Conservation (phyloP, 257 asterid species). For the Solanum boliviense region DNA sequence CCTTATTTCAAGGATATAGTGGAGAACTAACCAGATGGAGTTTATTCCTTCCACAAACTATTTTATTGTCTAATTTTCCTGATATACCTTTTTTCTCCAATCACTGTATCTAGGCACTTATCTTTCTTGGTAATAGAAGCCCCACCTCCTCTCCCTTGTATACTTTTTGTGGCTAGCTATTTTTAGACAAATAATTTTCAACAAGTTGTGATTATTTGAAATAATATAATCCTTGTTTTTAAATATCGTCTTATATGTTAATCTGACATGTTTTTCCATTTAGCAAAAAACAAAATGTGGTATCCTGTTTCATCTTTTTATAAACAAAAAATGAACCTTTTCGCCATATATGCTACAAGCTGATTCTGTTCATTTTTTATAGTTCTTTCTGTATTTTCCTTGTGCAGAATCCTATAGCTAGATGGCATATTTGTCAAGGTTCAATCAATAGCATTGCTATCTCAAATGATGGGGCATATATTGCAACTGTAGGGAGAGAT, state of each 20-base stretch:
- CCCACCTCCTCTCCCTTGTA: neutral
- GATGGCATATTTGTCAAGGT: slow-evolving; percentile 99
- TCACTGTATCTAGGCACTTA: neutral
- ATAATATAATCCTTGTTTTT: neutral
- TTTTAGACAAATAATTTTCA: neutral
- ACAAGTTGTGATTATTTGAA: neutral
- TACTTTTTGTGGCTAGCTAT: neutral
- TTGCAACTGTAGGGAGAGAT: slow-evolving; percentile 90
- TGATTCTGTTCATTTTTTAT: neutral
- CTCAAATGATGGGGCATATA: slow-evolving; percentile 66
- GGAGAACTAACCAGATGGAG: neutral
- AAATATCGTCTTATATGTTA: neutral
- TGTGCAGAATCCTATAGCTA: slow-evolving; percentile 90
- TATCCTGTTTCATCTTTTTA: neutral
- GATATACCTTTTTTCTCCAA: neutral
- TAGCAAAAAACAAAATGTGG: neutral
- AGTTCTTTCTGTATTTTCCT: neutral
- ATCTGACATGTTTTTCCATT: neutral
- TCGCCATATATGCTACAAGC: neutral
- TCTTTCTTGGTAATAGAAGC: neutral
- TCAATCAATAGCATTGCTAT: slow-evolving; percentile 69
- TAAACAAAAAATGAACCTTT: neutral
- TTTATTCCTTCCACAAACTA: neutral
- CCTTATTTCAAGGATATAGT: neutral
- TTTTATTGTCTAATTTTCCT: neutral